phyloP scores from a whole-genome alignment of 768 basidiomycete species.

The Suillus subluteus region DNA sequence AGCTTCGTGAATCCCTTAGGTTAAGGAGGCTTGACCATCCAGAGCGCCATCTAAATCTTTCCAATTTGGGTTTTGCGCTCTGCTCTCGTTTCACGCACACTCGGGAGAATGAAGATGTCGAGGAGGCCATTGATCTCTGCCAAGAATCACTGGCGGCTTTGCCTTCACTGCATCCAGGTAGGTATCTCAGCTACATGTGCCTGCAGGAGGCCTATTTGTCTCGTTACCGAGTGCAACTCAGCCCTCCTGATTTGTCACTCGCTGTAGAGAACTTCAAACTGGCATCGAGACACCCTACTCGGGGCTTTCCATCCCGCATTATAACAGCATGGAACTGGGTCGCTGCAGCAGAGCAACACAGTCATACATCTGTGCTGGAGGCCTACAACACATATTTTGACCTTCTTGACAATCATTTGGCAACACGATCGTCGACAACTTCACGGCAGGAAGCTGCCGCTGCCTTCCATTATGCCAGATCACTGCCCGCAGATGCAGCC shows the following conservation, averaged over 20 bases:
- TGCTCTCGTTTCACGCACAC: constrained; percentile 16
- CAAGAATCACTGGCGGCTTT: constrained; percentile 6
- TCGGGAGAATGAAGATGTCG: constrained; percentile 18
- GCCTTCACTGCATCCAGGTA: neutral
- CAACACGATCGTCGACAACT: too few relatives aligned
- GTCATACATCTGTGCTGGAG: too few relatives aligned
- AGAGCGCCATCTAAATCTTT: constrained; percentile 6
- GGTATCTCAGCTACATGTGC: accelerated
- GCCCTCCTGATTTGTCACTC: constrained; percentile 18
- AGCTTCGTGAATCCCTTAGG: constrained; percentile 17
- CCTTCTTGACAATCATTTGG: too few relatives aligned
- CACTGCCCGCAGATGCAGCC: too few relatives aligned
- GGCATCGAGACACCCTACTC: constrained; percentile 20
- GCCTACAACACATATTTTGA: too few relatives aligned
- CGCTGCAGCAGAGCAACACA: too few relatives aligned
- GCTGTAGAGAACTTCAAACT: constrained; percentile 24
- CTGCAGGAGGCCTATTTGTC: constrained; percentile 22
- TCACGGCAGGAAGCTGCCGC: too few relatives aligned
- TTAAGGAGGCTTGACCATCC: constrained; percentile 7
- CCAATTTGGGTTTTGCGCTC: constrained; percentile 20
- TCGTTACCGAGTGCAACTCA: constrained; percentile 25
- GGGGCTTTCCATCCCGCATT: neutral
- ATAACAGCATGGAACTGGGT: too few relatives aligned
- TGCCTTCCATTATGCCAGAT: too few relatives aligned
- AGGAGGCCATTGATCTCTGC: constrained; percentile 24